Base-by-base conservation (phyloP, 805 yeast genomes). In the Barnettozyma pratensis region DNA sequence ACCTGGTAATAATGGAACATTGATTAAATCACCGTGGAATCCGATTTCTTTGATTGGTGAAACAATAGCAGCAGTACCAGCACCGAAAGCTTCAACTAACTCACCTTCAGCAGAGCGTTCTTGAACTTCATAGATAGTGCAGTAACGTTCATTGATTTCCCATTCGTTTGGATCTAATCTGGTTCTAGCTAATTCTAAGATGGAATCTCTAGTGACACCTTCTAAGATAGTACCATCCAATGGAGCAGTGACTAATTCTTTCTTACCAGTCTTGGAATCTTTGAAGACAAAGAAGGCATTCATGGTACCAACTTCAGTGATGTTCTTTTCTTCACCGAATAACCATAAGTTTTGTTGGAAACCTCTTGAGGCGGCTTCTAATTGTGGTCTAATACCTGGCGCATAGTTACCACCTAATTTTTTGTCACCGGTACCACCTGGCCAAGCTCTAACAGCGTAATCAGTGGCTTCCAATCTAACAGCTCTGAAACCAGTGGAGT, bases 251-350 rank as follows among this genome's bases (percentile, higher is more conserved):
- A 81, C 96, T 57, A 92, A 78, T 73, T 92, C 98, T 64, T 86
- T 87, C 70, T 83, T 87, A 51, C 96, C 97, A 36, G 84, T 77
- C 40, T 69, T 70, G n/a, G 78, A 65, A 67, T 86, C 79, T 68
- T 85, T 72, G 76, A 92, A 88, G 34, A 81, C 97, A 61, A 87
- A 83, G 73, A 94, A 92, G 41, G 79, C 92, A 71, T 92, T 92
- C 98, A 92, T 94, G 50, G 98, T 90, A 57, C 99, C 99, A 49
- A 89, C 98, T 74, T 92, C 98, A 57, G 98, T 92, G 61, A 92
- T 81, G 67, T 80, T 67, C 60, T 82, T 80, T 66, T 92, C 92
- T 49, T 86, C 88, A 53, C 97, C 97, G 61, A 92, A 92, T 61
- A 92, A 75, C 99, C 98, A 92, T 67, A 92, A 74, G 75, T 92